phyloP scores from a whole-genome alignment of 2,329 filamentous ascomycete species.

The Penicillium expansum region DNA sequence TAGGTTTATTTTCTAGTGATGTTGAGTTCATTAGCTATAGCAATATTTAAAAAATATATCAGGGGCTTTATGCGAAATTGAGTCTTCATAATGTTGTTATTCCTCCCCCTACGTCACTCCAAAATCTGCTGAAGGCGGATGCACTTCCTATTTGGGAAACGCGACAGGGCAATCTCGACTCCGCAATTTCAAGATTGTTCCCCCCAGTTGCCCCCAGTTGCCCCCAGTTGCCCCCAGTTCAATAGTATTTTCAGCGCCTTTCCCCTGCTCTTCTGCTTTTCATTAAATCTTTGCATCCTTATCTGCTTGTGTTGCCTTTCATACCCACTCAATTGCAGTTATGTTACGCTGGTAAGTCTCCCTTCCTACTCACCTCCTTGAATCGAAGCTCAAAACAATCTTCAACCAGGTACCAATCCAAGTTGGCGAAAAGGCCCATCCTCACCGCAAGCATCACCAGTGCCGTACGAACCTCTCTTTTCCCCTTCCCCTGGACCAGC shows the following conservation, averaged over 20 bases:
- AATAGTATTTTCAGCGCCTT: background rate
- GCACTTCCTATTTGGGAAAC: constrained; percentile 15
- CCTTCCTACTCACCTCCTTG: constrained; percentile 4
- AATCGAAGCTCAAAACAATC: constrained; percentile 13
- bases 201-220: background rate
- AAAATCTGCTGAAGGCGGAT: constrained; percentile 15
- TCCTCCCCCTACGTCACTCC: background rate
- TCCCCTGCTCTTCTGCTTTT: background rate
- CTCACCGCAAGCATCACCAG: constrained; percentile 90
- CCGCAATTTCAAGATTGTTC: constrained; percentile 27
- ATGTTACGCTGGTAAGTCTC: constrained; percentile 40
- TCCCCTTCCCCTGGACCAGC: background rate
- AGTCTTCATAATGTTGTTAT: background rate
- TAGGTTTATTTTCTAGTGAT: background rate
- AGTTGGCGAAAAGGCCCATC: constrained; percentile 74
- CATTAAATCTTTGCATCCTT: constrained; percentile 8
- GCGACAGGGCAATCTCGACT: constrained; percentile 13
- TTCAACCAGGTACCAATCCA: constrained; percentile 74
- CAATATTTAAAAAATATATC: background rate
- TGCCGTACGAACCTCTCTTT: constrained; percentile 49
- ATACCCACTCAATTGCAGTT: constrained; percentile 1
- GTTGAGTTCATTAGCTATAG: background rate
- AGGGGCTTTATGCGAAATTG: background rate
- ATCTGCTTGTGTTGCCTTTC: background rate
- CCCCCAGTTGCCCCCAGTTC: constrained; percentile 1